Conservation (phyloP, 2,329 filamentous ascomycete species). For the Clarireedia monteithiana region DNA sequence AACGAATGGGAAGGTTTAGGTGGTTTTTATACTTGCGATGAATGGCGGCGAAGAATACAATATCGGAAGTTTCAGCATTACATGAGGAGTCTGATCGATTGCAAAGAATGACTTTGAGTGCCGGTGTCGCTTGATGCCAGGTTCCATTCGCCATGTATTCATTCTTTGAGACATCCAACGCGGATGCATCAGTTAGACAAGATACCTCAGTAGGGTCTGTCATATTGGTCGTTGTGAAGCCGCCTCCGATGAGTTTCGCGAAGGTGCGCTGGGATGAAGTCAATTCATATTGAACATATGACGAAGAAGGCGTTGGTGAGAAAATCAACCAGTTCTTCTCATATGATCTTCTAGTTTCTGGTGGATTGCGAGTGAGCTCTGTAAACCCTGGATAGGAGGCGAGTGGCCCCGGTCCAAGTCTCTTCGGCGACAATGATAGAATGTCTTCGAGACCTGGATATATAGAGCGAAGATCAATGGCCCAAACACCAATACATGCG, state of each 20-base stretch:
- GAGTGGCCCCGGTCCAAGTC: constrained; percentile 19
- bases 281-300: constrained; percentile 33
- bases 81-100: constrained; percentile 24
- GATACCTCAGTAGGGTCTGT: constrained; percentile 15
- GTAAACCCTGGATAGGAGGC: constrained; percentile 28
- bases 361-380: constrained; percentile 33
- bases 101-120: constrained; percentile 32
- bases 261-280: constrained; percentile 22
- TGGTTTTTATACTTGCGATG: constrained; percentile 32
- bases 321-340: constrained; percentile 37
- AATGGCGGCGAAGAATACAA: constrained; percentile 31
- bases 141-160: constrained; percentile 17
- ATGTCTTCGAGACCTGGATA: constrained; percentile 14
- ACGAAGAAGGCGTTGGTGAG: constrained; percentile 27
- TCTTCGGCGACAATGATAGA: constrained; percentile 16
- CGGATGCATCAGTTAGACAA: constrained; percentile 15
- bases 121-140: constrained; percentile 35
- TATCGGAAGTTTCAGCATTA: constrained; percentile 16
- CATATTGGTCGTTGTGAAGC: constrained; percentile 20
- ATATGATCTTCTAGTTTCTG: constrained; percentile 27
- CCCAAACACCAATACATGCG: constrained; percentile 22
- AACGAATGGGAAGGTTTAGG: constrained; percentile 30
- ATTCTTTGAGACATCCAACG: constrained; percentile 7
- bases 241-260: constrained; percentile 18
- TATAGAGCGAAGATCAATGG: constrained; percentile 19